Percentiles rank a stretch among this genome's conserved stretches.
Evolutionary conservation across 306 rosid genomes (phyloP).

Genomic region (Cicer bijugum): DNA sequence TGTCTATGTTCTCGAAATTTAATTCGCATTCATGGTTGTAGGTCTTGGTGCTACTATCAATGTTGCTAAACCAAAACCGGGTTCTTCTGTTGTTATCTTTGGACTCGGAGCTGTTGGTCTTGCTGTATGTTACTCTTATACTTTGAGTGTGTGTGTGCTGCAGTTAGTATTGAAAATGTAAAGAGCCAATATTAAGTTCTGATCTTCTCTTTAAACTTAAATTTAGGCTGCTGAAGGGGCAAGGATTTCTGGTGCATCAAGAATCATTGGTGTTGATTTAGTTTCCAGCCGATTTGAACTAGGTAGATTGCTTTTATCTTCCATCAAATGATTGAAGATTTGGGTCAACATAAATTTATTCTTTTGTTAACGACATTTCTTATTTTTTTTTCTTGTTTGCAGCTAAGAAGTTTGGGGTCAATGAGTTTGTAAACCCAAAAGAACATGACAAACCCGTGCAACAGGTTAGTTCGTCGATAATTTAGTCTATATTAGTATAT

Average conservation of each 20-base stretch:
- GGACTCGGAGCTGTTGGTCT: conserved; percentile 97
- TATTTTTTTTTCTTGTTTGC: conserved; percentile 28
- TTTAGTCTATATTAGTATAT: not conserved
- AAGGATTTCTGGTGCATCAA: conserved; percentile 76
- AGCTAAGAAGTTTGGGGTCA: conserved; percentile 93
- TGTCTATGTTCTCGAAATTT: too few relatives aligned
- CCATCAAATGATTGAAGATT: conserved; percentile 5
- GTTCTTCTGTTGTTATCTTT: conserved; percentile 79
- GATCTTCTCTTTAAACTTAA: not conserved
- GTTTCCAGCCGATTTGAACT: conserved; percentile 70
- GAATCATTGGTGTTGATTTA: conserved; percentile 87
- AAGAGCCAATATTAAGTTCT: not conserved
- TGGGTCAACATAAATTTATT: not conserved
- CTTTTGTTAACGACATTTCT: conserved; percentile 13
- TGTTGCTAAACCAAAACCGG: conserved; percentile 90
- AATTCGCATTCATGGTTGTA: not conserved
- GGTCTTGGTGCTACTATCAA: conserved; percentile 91
- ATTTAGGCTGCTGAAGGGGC: conserved; percentile 92
- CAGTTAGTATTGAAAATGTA: not conserved
- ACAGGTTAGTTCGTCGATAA: conserved; percentile 52
- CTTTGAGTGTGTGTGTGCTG: not conserved
- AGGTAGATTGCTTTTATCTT: conserved; percentile 54
- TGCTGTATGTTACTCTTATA: conserved; percentile 60
- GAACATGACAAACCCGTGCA: conserved; percentile 86
- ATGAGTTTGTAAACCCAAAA: conserved; percentile 88